Evolutionary conservation across 1,139 yeast genomes (phyloP).

Genomic region (Tardiomyces depauwii): DNA sequence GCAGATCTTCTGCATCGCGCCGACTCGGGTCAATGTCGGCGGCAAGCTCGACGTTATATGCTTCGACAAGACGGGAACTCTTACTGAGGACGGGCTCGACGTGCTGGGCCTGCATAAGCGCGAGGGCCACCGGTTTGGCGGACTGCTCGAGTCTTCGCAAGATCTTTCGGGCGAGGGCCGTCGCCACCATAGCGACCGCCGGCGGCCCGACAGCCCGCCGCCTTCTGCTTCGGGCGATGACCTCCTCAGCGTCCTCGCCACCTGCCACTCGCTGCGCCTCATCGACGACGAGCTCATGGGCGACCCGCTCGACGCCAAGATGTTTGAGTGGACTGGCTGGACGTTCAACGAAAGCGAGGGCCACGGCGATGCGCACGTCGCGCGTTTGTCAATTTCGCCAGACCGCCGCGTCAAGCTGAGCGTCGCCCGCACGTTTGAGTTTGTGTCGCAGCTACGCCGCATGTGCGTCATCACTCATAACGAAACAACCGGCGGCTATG

Average conservation of each 20-base stretch:
- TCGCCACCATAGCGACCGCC: background rate
- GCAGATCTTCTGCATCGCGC: conserved; percentile 80
- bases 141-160: conserved; percentile 29
- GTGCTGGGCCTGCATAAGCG: conserved; percentile 76
- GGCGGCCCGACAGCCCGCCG: background rate
- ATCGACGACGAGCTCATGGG: conserved; percentile 79
- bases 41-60: conserved; percentile 86
- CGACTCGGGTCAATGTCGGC: conserved; percentile 86
- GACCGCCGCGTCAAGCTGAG: conserved; percentile 35
- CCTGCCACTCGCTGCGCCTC: conserved; percentile 77
- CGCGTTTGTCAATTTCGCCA: conserved; percentile 11
- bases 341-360: conserved; percentile 52
- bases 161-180: conserved; percentile 11
- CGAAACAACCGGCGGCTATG: conserved; percentile 19
- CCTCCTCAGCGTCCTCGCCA: conserved; percentile 40
- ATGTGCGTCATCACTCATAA: conserved; percentile 70
- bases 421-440: conserved; percentile 68
- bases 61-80: conserved; percentile 94
- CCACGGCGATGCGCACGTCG: conserved; percentile 22
- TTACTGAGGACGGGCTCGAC: conserved; percentile 94
- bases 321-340: conserved; percentile 87
- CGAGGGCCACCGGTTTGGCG: conserved; percentile 31
- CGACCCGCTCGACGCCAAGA: conserved; percentile 84
- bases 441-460: conserved; percentile 71
- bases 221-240: background rate